These are phyloP conservation scores for Botryotinia convoluta DNA, from an alignment of 2,329 filamentous ascomycete species.

Conservation along the genomic window DNA sequence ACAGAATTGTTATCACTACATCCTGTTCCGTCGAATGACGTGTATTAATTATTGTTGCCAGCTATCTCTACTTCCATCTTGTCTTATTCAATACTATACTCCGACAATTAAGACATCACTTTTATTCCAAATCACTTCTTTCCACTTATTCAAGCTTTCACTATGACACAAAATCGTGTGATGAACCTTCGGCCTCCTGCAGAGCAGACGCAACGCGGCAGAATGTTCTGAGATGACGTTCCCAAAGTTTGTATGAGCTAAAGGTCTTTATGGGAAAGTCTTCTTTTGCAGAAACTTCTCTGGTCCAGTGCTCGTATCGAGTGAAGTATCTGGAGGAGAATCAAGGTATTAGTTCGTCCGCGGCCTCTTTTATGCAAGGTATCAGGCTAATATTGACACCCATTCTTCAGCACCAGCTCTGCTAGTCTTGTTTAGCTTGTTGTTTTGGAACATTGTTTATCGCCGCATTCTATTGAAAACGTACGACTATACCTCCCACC, in stretches of 20 bases:
- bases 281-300: too few species aligned
- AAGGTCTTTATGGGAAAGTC: not conserved
- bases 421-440: not conserved
- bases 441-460: not conserved
- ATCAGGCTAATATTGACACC: not conserved
- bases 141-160: too few species aligned
- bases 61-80: not conserved
- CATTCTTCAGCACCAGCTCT: not conserved
- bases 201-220: not conserved
- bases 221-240: not conserved
- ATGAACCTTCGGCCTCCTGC: not conserved
- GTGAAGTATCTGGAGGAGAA: not conserved
- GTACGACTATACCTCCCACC: not conserved
- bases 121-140: not conserved
- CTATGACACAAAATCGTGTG: not conserved
- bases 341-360: not conserved
- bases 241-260: not conserved
- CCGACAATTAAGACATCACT: not conserved
- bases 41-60: not conserved
- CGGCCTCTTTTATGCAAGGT: too few species aligned
- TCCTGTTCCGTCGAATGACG: not conserved
- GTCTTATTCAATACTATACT: not conserved
- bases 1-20: not conserved
- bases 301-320: too few species aligned
- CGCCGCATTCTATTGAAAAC: fast-evolving